A percentile compares a stretch with the other conserved stretches of the same genome.
These are phyloP conservation scores for Puccinia triticina DNA, from an alignment of 1,284 basidiomycete species.

Conservation along the genomic window DNA sequence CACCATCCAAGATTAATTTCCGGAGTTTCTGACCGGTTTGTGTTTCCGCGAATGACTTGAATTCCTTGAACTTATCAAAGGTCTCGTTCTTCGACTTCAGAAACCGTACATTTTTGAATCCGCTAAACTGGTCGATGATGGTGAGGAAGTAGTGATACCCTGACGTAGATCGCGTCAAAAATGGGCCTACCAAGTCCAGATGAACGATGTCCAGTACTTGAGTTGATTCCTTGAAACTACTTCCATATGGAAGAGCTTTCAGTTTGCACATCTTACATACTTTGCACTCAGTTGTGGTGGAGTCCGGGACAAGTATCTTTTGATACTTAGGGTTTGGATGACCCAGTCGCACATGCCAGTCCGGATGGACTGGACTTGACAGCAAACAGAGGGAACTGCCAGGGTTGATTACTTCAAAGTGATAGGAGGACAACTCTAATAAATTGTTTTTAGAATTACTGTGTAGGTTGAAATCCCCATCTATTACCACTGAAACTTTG, in stretches of 20 bases:
- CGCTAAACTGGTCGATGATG: background rate
- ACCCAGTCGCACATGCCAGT: constrained; percentile 9
- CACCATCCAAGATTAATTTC: background rate
- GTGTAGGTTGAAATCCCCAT: background rate
- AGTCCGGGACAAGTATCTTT: background rate
- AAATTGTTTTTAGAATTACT: background rate
- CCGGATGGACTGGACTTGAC: background rate
- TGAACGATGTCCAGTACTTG: background rate
- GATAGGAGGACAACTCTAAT: background rate
- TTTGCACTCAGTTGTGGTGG: background rate
- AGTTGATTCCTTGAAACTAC: background rate
- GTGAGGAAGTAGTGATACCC: background rate
- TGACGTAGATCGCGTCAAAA: background rate
- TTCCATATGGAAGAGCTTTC: background rate
- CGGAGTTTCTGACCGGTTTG: background rate
- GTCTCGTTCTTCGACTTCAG: background rate
- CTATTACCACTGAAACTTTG: background rate
- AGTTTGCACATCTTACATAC: background rate
- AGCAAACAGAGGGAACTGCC: background rate
- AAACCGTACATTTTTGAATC: background rate
- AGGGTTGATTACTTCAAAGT: background rate
- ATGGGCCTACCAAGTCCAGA: constrained; percentile 3
- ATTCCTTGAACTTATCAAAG: background rate
- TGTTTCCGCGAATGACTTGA: background rate
- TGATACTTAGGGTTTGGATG: background rate